These are phyloP conservation scores for Buxus sempervirens DNA, from an alignment of 164 flowering plant genomes.

Conservation along the genomic window DNA sequence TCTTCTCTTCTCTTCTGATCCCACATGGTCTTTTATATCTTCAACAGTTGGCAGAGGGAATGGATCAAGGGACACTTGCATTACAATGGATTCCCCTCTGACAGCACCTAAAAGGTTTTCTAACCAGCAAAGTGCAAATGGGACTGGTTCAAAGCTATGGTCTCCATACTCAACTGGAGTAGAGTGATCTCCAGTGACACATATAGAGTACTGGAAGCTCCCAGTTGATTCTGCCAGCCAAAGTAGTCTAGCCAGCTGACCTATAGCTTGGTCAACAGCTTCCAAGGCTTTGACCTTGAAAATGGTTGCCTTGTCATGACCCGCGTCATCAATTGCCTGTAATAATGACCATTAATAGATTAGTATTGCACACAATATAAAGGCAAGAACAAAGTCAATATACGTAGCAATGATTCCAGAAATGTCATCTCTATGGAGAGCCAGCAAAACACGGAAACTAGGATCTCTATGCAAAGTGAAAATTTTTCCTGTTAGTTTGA, in stretches of 20 bases:
- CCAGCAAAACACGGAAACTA: neutral
- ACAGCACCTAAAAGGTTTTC: constrained; percentile 69
- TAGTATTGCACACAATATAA: neutral
- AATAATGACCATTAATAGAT: neutral
- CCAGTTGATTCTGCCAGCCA: constrained; percentile 76
- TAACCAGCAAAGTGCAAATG: constrained; percentile 71
- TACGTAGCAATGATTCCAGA: neutral
- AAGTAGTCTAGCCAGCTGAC: constrained; percentile 82
- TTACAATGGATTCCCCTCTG: constrained; percentile 56
- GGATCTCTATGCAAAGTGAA: too few species aligned
- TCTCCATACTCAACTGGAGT: constrained; percentile 98
- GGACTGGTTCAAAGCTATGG: constrained; percentile 96
- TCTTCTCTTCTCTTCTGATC: constrained; percentile 12
- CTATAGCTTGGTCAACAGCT: constrained; percentile 77
- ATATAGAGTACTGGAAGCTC: constrained; percentile 56
- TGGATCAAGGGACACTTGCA: constrained; percentile 59
- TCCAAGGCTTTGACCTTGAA: constrained; percentile 84
- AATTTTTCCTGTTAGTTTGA: too few species aligned
- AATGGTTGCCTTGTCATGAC: constrained; percentile 87
- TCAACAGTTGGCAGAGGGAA: constrained; percentile 82
- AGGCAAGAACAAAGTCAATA: neutral
- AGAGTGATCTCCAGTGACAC: constrained; percentile 96
- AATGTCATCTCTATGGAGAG: neutral
- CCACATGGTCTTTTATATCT: constrained; percentile 30
- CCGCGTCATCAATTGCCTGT: constrained; percentile 98